Evolutionary conservation across 1,284 basidiomycete species (phyloP).

Genomic region (Cryptococcus floricola): DNA sequence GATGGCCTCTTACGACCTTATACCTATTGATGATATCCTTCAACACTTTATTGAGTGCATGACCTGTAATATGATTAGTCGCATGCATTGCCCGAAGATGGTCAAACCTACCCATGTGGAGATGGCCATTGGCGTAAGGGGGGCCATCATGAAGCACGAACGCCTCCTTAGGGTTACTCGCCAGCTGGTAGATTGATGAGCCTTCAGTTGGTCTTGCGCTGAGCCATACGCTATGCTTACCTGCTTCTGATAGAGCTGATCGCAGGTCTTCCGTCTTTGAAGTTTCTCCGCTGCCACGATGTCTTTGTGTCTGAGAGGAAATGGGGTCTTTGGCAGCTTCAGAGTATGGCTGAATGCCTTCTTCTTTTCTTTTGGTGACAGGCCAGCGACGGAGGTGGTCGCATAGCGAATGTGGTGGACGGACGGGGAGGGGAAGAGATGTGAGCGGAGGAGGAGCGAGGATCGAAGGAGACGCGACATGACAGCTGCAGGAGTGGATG

Average conservation of each 20-base stretch:
- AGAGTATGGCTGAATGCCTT: conserved; percentile 64
- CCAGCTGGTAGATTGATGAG: conserved; percentile 53
- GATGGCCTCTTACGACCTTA: conserved; percentile 70
- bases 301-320: conserved; percentile 72
- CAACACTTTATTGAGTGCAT: conserved; percentile 93
- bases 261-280: conserved; percentile 65
- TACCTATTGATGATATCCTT: conserved; percentile 96
- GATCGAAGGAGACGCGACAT: background rate
- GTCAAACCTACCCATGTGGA: conserved; percentile 79
- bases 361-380: conserved; percentile 16
- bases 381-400: background rate
- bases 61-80: conserved; percentile 57
- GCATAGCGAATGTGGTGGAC: background rate
- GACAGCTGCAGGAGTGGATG: background rate
- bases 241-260: conserved; percentile 82
- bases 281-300: conserved; percentile 58
- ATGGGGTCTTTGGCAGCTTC: conserved; percentile 74
- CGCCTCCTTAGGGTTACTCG: conserved; percentile 60
- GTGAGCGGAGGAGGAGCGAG: background rate
- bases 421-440: background rate
- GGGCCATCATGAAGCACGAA: conserved; percentile 96
- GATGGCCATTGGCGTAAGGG: conserved; percentile 92
- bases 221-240: conserved; percentile 51
- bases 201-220: background rate
- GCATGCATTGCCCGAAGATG: background rate